Percentiles rank a stretch among this genome's conserved stretches.
Evolutionary conservation across 441 rosid species (phyloP).

Genomic region (Populus tomentosa): DNA sequence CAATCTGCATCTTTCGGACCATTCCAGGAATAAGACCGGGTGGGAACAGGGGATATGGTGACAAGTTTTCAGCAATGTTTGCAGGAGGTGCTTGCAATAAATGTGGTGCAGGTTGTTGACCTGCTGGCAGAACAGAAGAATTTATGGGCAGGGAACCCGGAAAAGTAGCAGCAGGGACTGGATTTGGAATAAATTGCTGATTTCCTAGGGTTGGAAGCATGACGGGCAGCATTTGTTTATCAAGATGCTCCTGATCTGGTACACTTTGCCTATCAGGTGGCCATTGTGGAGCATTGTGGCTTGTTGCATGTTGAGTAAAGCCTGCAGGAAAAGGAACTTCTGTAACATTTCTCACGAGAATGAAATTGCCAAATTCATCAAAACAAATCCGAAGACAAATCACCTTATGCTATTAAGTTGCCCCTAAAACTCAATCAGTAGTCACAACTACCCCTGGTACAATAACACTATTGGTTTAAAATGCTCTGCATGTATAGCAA

Average conservation of each 20-base stretch:
- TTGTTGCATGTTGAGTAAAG: constrained; percentile 41
- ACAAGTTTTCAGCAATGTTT: constrained; percentile 53
- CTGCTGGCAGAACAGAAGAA: constrained; percentile 46
- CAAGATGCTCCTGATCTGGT: constrained; percentile 49
- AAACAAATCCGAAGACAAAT: not conserved
- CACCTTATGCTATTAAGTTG: not conserved
- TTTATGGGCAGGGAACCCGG: constrained; percentile 59
- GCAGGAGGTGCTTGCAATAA: constrained; percentile 34
- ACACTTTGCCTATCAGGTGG: constrained; percentile 47
- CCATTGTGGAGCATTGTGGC: constrained; percentile 43
- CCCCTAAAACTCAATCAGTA: not conserved
- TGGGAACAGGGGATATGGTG: constrained; percentile 96
- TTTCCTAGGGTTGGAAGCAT: constrained; percentile 37
- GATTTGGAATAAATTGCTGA: constrained; percentile 62
- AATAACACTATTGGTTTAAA: not conserved
- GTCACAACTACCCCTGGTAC: not conserved
- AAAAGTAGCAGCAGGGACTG: constrained; percentile 48
- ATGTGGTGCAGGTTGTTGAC: constrained; percentile 37
- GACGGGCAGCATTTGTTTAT: constrained; percentile 31
- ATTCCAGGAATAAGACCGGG: constrained; percentile 98
- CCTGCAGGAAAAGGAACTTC: constrained; percentile 33
- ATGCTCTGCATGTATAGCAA: not conserved
- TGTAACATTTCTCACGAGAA: not conserved
- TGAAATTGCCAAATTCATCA: not conserved
- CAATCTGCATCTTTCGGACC: constrained; percentile 97